phyloP scores from a whole-genome alignment of 495 filamentous ascomycete species.

The Rhypophila decipiens region DNA sequence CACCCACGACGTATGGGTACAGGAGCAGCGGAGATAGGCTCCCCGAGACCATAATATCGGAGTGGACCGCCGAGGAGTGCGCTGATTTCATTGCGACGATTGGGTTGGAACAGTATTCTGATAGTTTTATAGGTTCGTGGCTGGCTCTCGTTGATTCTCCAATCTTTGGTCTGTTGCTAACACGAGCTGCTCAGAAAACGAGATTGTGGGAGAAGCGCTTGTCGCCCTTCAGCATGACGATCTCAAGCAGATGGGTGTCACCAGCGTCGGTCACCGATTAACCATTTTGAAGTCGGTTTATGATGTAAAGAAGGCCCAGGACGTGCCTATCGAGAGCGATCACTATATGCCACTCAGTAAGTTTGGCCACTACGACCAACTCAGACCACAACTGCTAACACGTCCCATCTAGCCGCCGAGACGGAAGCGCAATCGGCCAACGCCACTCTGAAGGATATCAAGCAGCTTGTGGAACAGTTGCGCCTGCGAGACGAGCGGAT shows the following conservation, averaged over 20 bases:
- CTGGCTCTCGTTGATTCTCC: neutral
- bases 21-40: conserved; percentile 59
- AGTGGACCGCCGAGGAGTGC: conserved; percentile 87
- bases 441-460: conserved; percentile 86
- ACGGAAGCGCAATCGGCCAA: conserved; percentile 75
- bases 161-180: conserved; percentile 20
- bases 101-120: conserved; percentile 76
- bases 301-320: conserved; percentile 87
- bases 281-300: conserved; percentile 94
- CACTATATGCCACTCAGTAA: conserved; percentile 91
- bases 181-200: conserved; percentile 60
- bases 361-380: conserved; percentile 23
- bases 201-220: conserved; percentile 86
- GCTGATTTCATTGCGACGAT: conserved; percentile 76
- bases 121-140: conserved; percentile 60
- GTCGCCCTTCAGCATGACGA: conserved; percentile 87
- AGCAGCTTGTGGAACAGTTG: conserved; percentile 79
- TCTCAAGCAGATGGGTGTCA: conserved; percentile 87
- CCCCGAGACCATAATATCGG: conserved; percentile 72
- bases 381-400: conserved; percentile 12
- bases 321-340: conserved; percentile 82
- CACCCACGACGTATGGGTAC: conserved; percentile 78
- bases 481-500: conserved; percentile 83
- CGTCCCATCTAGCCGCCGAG: conserved; percentile 63
- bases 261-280: conserved; percentile 86